phyloP scores from a whole-genome alignment of 345 rosid species.

The Citrus australasica region DNA sequence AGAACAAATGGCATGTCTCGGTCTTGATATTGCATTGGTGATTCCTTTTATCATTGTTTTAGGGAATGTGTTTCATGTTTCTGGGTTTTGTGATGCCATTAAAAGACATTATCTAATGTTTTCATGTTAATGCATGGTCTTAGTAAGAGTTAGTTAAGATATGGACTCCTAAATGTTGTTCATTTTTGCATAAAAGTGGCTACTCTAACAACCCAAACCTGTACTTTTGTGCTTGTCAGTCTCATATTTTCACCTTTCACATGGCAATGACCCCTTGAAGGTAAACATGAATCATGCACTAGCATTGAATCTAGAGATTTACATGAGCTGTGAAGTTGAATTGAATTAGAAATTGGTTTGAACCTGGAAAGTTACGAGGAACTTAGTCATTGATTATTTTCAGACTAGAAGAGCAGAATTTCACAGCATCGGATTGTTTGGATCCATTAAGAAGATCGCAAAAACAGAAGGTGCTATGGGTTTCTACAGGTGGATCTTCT shows the following conservation, averaged over 20 bases:
- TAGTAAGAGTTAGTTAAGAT: not conserved
- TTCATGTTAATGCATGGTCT: not conserved
- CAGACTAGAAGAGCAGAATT: slow-evolving; percentile 89
- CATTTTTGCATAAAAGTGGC: not conserved
- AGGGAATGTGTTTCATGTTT: not conserved
- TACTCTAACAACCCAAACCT: not conserved
- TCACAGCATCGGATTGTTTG: slow-evolving; percentile 57
- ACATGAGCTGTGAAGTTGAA: not conserved
- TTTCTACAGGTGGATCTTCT: slow-evolving; percentile 65
- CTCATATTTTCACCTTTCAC: not conserved
- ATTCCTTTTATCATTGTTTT: not conserved
- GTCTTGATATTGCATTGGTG: not conserved
- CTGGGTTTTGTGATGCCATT: not conserved
- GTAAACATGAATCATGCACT: not conserved
- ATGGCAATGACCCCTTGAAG: not conserved
- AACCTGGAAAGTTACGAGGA: not conserved
- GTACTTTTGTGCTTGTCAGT: not conserved
- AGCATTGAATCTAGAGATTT: not conserved
- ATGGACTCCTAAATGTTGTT: not conserved
- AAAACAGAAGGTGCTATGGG: slow-evolving; percentile 83
- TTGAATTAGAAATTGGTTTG: not conserved
- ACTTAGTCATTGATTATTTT: slow-evolving; percentile 25
- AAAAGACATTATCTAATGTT: not conserved
- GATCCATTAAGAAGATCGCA: slow-evolving; percentile 72
- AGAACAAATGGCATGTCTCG: not conserved